These are phyloP conservation scores for Pseudocercospora crystallina DNA, from an alignment of 2,329 filamentous ascomycete species.

Conservation along the genomic window DNA sequence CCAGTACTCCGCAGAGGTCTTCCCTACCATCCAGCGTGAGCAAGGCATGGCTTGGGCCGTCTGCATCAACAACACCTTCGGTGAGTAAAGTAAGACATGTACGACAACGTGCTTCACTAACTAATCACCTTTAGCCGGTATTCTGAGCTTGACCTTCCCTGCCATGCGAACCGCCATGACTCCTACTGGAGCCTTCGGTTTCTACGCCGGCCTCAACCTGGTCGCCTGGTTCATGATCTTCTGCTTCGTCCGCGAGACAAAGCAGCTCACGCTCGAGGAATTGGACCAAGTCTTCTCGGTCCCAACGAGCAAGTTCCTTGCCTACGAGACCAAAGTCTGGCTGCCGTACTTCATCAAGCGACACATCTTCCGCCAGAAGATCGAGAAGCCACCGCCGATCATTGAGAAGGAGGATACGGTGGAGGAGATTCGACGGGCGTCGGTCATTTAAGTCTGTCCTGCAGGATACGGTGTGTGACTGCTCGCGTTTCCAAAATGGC, in stretches of 20 bases:
- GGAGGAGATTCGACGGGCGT: background rate
- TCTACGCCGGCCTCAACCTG: slow-evolving; percentile 58
- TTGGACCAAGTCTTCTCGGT: slow-evolving; percentile 55
- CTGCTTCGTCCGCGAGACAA: slow-evolving; percentile 50
- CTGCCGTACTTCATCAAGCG: slow-evolving; percentile 46
- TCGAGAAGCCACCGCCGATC: slow-evolving; percentile 40
- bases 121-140: slow-evolving; percentile 41
- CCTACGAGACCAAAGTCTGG: slow-evolving; percentile 41
- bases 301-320: slow-evolving; percentile 44
- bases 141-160: slow-evolving; percentile 46
- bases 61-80: slow-evolving; percentile 56
- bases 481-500: no score
- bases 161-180: slow-evolving; percentile 51
- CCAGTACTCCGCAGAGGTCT: slow-evolving; percentile 47
- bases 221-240: slow-evolving; percentile 54
- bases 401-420: slow-evolving; percentile 34
- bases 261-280: slow-evolving; percentile 50
- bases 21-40: slow-evolving; percentile 47
- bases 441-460: no score
- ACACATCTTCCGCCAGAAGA: slow-evolving; percentile 39
- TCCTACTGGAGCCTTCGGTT: slow-evolving; percentile 54
- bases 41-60: slow-evolving; percentile 53
- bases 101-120: background rate
- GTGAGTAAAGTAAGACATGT: slow-evolving; percentile 14
- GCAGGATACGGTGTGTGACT: no score